phyloP scores from a whole-genome alignment of 352 stramenopile genomes.

The Globisporangium solare region DNA sequence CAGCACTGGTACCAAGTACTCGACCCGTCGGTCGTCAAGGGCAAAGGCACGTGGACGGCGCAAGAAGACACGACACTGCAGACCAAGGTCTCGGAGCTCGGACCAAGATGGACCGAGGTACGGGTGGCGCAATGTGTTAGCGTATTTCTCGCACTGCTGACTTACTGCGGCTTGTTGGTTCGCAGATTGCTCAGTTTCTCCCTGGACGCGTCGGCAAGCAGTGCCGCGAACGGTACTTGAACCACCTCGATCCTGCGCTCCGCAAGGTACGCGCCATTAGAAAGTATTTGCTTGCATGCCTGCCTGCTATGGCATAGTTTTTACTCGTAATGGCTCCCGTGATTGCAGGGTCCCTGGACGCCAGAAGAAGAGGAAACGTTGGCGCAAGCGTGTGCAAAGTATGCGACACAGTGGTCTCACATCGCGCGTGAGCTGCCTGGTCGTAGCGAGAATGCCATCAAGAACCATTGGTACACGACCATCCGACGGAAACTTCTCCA shows the following conservation, averaged over 20 bases:
- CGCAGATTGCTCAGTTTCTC: constrained; percentile 51
- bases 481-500: constrained; percentile 18
- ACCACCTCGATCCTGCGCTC: constrained; percentile 50
- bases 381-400: constrained; percentile 11
- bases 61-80: constrained; percentile 42
- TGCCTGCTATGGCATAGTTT: neutral
- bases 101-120: constrained; percentile 59
- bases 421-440: constrained; percentile 45
- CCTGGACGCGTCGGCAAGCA: constrained; percentile 60
- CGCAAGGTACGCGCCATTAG: constrained; percentile 22
- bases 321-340: neutral
- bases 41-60: constrained; percentile 46
- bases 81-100: constrained; percentile 38
- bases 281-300: neutral
- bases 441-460: constrained; percentile 55
- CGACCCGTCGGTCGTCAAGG: constrained; percentile 46
- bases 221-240: constrained; percentile 67
- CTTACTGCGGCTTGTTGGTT: neutral
- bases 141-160: too few relatives aligned
- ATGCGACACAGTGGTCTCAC: constrained; percentile 38
- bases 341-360: constrained; percentile 43
- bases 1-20: constrained; percentile 74
- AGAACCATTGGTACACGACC: constrained; percentile 59
- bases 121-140: neutral
- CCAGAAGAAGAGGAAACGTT: constrained; percentile 38